phyloP scores from a whole-genome alignment of 208 protist genomes.

The Wallacemonas rigidus region DNA sequence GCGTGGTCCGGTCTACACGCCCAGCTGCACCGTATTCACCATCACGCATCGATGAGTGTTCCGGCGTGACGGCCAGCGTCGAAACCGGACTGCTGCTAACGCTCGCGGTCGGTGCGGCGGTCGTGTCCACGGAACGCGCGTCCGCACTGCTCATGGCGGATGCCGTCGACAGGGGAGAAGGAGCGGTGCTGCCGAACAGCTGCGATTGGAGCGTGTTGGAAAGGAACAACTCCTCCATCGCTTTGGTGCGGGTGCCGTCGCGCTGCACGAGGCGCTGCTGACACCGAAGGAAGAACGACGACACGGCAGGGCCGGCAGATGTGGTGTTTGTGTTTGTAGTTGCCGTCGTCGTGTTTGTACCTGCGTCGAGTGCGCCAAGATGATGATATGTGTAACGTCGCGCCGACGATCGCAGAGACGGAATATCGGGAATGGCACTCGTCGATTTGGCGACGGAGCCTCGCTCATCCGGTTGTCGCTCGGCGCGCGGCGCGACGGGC shows the following conservation, averaged over 20 bases:
- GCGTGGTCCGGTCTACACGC: neutral
- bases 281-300: conserved; percentile 2
- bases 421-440: neutral
- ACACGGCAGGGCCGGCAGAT: neutral
- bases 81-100: neutral
- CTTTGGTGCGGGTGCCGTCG: neutral
- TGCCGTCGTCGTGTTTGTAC: neutral
- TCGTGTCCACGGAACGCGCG: neutral
- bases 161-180: neutral
- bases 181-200: neutral
- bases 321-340: neutral
- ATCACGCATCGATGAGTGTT: neutral
- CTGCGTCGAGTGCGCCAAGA: neutral
- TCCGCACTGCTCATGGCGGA: conserved; percentile 4
- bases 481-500: neutral
- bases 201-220: conserved; percentile 5
- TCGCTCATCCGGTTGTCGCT: no score
- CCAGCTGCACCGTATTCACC: neutral
- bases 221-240: conserved; percentile 10
- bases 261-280: conserved; percentile 8
- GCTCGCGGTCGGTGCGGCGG: neutral
- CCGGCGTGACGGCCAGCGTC: neutral
- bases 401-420: neutral
- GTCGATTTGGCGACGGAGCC: neutral
- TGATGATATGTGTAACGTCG: neutral